Evolutionary conservation across 331 rosid genomes (phyloP), one percentile per base, ranked within the genome.

Genomic region (Malus hybrid): DNA sequence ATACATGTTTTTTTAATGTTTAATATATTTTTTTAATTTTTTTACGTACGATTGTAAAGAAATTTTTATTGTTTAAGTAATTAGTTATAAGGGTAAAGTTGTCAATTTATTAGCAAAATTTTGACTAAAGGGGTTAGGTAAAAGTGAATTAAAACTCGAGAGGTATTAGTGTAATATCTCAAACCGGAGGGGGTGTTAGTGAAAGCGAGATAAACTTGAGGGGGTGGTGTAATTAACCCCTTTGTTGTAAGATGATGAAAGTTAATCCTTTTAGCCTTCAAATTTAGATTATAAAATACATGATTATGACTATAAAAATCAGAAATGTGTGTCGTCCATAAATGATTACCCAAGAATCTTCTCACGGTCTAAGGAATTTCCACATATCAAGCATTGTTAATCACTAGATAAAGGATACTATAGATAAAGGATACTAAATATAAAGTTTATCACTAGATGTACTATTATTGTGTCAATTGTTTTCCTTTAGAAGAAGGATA

Each of bases 261-360:
- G 65, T 55, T 24, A 22, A 39, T 32, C 12, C 33, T 39, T 19
- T 48, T 10, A 70, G 42, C 62, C 39, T 48, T 52, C 44, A 64
- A 13, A 70, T 28, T 63, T 36, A 19, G n/a, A 69, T 18, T 50
- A 69, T 69, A 69, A 29, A 69, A 70, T 50, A 7, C 46, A 29
- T 29, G 11, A 29, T 52, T 5, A 19, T 10, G 56, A 61, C 5
- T 70, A n/a, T 59, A 69, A 42, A 36, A 65, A 76, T 62, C 39
- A 57, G 72, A 24, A 18, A 52, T 63, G 67, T 72, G 32, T 66
- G 42, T 34, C 22, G 19, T 78, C 48, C 39, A 69, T 59, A 69
- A 69, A 77, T 77, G 76, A 77, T 46, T 77, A 32, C 71, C 13
- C 28, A 75, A 27, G 63, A 57, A 68, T 57, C 69, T 68, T 57